Evolutionary conservation across 179 eudicot genomes (phyloP).

Genomic region (Spinacia oleracea): DNA sequence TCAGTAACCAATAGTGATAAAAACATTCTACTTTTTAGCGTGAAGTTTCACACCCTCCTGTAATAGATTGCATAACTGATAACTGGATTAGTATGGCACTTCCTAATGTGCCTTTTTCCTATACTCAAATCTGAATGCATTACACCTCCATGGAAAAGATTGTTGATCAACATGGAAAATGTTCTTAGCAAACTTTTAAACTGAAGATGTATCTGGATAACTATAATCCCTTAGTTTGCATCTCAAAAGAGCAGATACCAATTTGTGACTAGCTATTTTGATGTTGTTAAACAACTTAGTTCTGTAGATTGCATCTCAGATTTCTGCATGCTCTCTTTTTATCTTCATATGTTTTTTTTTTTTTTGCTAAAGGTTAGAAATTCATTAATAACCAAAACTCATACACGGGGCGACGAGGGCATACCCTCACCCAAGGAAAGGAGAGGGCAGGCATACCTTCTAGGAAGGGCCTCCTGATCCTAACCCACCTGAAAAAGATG

Average conservation of each 20-base stretch:
- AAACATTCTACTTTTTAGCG: not conserved
- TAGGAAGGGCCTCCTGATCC: too few relatives aligned
- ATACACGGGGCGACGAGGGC: too few relatives aligned
- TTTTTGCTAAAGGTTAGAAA: too few relatives aligned
- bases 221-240: not conserved
- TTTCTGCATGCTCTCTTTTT: conserved; percentile 13
- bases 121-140: too few relatives aligned
- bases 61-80: too few relatives aligned
- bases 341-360: not conserved
- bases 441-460: too few relatives aligned
- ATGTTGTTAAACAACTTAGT: not conserved
- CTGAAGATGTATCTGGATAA: not conserved
- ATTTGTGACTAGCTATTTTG: not conserved
- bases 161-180: not conserved
- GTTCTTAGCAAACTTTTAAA: not conserved
- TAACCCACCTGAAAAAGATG: too few relatives aligned
- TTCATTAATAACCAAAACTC: too few relatives aligned
- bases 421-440: too few relatives aligned
- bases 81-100: too few relatives aligned
- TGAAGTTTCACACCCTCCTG: not conserved
- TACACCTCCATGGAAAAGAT: not conserved
- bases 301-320: not conserved
- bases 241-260: not conserved
- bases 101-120: too few relatives aligned
- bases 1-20: not conserved